Base-by-base conservation (phyloP, 352 stramenopile genomes). In the Pythium pyrilobum region DNA sequence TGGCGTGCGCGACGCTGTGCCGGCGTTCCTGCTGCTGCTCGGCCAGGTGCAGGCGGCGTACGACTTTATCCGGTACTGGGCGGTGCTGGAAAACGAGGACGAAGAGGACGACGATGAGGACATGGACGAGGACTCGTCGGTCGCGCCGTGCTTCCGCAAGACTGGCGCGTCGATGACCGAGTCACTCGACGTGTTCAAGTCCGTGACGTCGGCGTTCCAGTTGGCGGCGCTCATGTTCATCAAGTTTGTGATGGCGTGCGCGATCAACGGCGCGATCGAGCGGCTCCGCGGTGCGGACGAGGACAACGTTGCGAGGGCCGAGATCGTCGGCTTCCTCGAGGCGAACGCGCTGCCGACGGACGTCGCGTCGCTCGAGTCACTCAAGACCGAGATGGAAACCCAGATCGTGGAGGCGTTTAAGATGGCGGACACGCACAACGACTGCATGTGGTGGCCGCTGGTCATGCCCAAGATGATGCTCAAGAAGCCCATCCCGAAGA, bases 131-230 rank as follows among this genome's bases (percentile, higher is more conserved):
- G 31, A 36, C 18, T 12, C 29, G 6, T 39, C 27, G 16, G 31
- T 41, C 20, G 45, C 45, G 45, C 31, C 45, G 13, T 52, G 45
- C 23, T 52, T 52, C 21, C 45, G 32, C 20, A 52, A 21, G 45
- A 23, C 12, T 4, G 45, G 45, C 20, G 45, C 29, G 18, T 15
- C 15, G 4, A 52, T 52, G 45, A 41, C 32, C 8, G 45, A 52
- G 45, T 40, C 45, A 15, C 31, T 52, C 6, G 45, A 52, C 11
- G 21, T 52, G 15, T 52, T 42, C 32, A 32, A 20, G 45, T n/a
- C n/a, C n/a, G n/a, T n/a, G n/a, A n/a, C n/a, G n/a, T 55, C 45
- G 3, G 21, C 42, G 4, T 51, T 52, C 20, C 41, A 47, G 16
- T 37, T 49, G 21, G 52, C 32, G 2, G 52, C 41, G 24, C 18